Base-by-base conservation (phyloP, 1,284 basidiomycete species). In the Malassezia sp. region DNA sequence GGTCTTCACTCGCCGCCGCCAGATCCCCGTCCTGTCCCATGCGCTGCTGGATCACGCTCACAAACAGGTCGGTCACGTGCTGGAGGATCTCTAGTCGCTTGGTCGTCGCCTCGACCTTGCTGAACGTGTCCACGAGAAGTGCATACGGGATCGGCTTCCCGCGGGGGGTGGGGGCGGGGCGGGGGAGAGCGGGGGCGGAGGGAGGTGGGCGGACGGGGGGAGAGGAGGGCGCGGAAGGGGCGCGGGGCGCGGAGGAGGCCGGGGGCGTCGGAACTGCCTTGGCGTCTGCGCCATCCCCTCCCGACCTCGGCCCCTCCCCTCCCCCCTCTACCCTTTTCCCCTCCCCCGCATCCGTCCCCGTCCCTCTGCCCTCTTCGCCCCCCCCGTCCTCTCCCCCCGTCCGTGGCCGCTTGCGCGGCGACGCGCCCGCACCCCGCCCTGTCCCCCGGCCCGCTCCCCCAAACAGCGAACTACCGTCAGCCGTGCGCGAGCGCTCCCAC, bases 1-100 rank as follows among this genome's bases (percentile, higher is more conserved):
- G 77, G 40, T 79, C 81, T 42, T 80, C 75, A 3, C 36, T 43
- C 26, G 41, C 46, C 15, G 28, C 31, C 14, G 27, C n/a, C 7
- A 27, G 29, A 18, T 31, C 26, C 9, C 34, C 17, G 22, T 36
- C 20, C 78, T 37, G 23, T 8, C 27, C 27, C 4, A 57, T 79
- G 53, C 85, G 84, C 27, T 85, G 77, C 65, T 82, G 80, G 39
- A 96, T 90, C 32, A 97, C 88, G 10, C 90, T 79, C 4, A 88
- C 74, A 29, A 97, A 76, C 67, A 96, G 86, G 1, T 84, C 77
- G 0, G 88, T 96, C 21, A 97, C 77, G 52, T 88, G 75, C 1
- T 87, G 79, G 5, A 81, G 85, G 71, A 96, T 99, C 71, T 93
- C 89, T 29, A 96, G 74, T 6, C 93, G 84, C 67, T 96, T 97